Evolutionary conservation across 345 rosid genomes (phyloP), one percentile per base, ranked within the genome.

Genomic region (Populus euphratica): DNA sequence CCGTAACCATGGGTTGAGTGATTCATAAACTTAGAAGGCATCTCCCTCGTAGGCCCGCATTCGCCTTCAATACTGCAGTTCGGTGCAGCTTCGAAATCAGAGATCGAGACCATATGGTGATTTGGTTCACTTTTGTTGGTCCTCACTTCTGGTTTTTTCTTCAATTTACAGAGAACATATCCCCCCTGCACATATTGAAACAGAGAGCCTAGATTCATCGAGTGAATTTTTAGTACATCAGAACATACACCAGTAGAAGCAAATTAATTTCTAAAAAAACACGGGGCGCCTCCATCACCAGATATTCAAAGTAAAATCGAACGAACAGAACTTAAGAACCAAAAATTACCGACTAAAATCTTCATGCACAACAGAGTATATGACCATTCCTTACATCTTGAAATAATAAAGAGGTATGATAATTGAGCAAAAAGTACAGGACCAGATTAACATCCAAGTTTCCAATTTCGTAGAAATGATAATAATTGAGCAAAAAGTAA

Each of bases 111-210:
- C 8, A 35, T 0, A n/a, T 1, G 2, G 5, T 44, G 36, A 16
- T 56, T 39, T n/a, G 64, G 64, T 41, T 17, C 54, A 18, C 71
- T n/a, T 17, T 36, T 56, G 0, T 2, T 17, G 2, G 31, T 56
- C 27, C 43, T 73, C 52, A 2, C 80, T 25, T 71, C 54, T 27
- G 27, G 14, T 23, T 82, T 87, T 27, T 36, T 74, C 78, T 29
- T 78, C 21, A 89, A 62, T 81, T 81, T 87, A 29, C 85, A 85
- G 27, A 87, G 35, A 38, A 78, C 74, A 65, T 74, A 77, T 6
- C 71, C 17, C 33, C 73, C 76, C 84, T 81, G 41, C 86, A 83
- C 33, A 61, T 14, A 21, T 54, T 39, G 69, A 13, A 68, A 43
- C 59, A 56, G 64, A 16, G 0, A 23, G 39, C 3, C 64, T 23